Base-by-base conservation (phyloP, 176 grass and related monocot species). In the Oryza glaberrima region DNA sequence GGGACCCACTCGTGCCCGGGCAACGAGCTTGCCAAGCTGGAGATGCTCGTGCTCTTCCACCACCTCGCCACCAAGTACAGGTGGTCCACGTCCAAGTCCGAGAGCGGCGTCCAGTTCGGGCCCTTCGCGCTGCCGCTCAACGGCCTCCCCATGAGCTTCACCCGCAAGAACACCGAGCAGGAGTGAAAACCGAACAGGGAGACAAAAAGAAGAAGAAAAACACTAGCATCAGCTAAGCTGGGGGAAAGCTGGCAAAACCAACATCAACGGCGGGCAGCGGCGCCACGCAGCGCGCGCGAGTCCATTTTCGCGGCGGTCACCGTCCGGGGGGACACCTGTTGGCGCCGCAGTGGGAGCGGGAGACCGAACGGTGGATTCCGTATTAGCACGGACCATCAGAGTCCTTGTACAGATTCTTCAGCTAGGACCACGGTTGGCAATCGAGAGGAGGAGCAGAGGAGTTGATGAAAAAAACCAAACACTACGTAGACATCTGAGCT, bases 1-100 rank as follows among this genome's bases (percentile, higher is more conserved):
- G 97, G 97, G 72, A 90, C 79, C 88, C 97, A 99, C 69, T 94
- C 97, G n/a, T 99, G 97, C 79, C 97, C 97, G 28, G 97, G 97
- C 85, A 99, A 94, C 77, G 97, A 99, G 90, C 85, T 96, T 19
- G 97, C 97, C 30, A 99, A 96, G 90, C 80, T 99, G 94, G 97
- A 99, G 92, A 96, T 96, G 86, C 90, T 99, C 11, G 91, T 99
- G 32, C 84, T 99, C 54, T 91, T 95, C 81, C 97, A 99, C 82
- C 94, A 99, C 79, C 97, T 99, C 81, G 85, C 90, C 77, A 99
- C 94, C 81, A 88, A 92, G 72, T 96, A 91, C 85, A 80, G 88
- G 71, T 97, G 94, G 94, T 97, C 94, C 67, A 92, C 90, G 63
- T 86, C 88, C 80, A 76, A 90, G 80, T 94, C 91, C 54, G 90